Evolutionary conservation across 1,139 yeast genomes (phyloP), one percentile per base, ranked within the genome.

Genomic region (Pichia sp.): DNA sequence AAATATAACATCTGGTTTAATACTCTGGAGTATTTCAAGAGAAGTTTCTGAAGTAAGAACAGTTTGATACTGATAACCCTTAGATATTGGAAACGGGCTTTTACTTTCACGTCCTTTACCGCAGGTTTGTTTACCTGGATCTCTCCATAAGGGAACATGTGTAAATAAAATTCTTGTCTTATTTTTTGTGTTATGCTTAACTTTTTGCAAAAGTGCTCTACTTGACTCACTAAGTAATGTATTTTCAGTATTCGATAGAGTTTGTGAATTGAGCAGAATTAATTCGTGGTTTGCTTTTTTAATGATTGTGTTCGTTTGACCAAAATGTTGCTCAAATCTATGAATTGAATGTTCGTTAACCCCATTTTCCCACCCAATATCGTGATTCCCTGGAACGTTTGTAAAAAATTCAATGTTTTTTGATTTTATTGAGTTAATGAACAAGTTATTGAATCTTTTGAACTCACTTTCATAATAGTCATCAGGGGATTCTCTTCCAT

Each of bases 371-470:
- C 72, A 74, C 1, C 83, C 83, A 37, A 77, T 71, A 61, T 77
- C 83, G 57, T 77, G 82, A 56, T 77, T 77, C 3, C 83, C 83
- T 0, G 81, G 77, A 1, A 74, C 63, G 48, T 72, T 70, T 11
- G 65, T 57, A 12, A 51, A 52, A 47, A 68, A 64, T 32, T 59
- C 56, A 12, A 54, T 37, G 9, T 49, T 42, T 24, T 42, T 32
- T n/a, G 46, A 39, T n/a, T 39, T 42, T 20, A 50, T 42, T 45
- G 59, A 51, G 45, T 59, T 27, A 4, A 48, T 46, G 56, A 77
- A 77, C 4, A 77, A 68, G 8, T 54, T 55, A 20, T 66, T 57
- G 59, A 77, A 77, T 39, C 82, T 62, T 4, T 50, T 43, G 35
- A 64, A 61, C 56, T 77, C 73, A 3, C 55, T 50, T 7, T 58